A percentile compares a stretch with the other conserved stretches of the same genome.
Conservation (phyloP, 768 basidiomycete species). For the Trametes meyenii region DNA sequence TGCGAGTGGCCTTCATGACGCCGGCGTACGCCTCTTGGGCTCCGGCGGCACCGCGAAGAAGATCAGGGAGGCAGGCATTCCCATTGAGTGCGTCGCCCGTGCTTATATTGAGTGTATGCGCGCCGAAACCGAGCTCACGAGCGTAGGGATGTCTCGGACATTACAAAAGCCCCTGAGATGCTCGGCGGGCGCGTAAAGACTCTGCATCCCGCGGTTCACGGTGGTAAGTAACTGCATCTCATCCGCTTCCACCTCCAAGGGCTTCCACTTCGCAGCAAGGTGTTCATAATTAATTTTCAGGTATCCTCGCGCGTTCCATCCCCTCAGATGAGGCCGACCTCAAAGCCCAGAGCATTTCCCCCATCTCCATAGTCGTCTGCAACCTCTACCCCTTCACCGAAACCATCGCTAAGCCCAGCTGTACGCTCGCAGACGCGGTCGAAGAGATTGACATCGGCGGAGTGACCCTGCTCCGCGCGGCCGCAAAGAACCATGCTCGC, state of each 20-base stretch:
- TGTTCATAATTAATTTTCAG: constrained; percentile 41
- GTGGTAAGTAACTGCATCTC: constrained; percentile 56
- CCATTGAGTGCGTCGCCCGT: constrained; percentile 72
- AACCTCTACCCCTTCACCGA: constrained; percentile 97
- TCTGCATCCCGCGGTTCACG: constrained; percentile 96
- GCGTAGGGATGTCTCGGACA: constrained; percentile 90
- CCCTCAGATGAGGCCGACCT: constrained; percentile 90
- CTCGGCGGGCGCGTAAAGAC: constrained; percentile 98
- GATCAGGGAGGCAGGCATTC: constrained; percentile 90
- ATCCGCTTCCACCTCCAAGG: background rate
- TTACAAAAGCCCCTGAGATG: constrained; percentile 99
- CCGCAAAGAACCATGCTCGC: constrained; percentile 96
- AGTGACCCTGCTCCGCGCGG: constrained; percentile 95
- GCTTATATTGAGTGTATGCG: background rate
- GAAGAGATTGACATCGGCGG: constrained; percentile 99
- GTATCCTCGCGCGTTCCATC: constrained; percentile 92
- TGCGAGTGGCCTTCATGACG: constrained; percentile 77
- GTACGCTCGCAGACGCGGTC: constrained; percentile 89
- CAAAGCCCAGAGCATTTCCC: constrained; percentile 78
- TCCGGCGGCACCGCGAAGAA: constrained; percentile 98
- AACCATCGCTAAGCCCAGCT: constrained; percentile 85
- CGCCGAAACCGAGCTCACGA: background rate
- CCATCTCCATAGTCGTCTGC: constrained; percentile 97
- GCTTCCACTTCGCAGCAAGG: no score
- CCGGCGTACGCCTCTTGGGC: constrained; percentile 87